Base-by-base conservation (phyloP, 768 basidiomycete species). In the Cystobasidium tubakii region DNA sequence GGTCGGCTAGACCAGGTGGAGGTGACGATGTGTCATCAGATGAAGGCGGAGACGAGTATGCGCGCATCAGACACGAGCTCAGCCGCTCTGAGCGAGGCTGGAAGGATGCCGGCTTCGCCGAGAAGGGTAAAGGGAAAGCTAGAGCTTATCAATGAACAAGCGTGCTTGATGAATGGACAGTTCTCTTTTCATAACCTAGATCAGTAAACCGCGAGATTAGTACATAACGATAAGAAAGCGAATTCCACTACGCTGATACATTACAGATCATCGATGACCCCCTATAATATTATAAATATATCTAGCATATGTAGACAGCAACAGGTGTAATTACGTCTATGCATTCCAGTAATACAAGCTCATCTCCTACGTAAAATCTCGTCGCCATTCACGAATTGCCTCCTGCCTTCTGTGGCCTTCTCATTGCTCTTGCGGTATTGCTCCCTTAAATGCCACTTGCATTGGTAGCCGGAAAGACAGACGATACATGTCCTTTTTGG, bases 401-500 rank as follows among this genome's bases (percentile, higher is more conserved):
- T n/a, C n/a, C n/a, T n/a, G n/a, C n/a, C n/a, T 50, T n/a, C 21
- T 21, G 21, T 3, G 15, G 10, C 12, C 10, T 50, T 21, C 7
- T 50, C n/a, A 34, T 21, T 60, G 57, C 25, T 6, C 23, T 29
- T 60, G 4, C 29, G 57, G 27, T 60, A 27, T 42, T 65, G 63
- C 43, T 10, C 72, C 36, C 21, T n/a, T 60, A 42, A 75, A 66
- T 31, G 82, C 82, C n/a, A 84, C 82, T 70, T 83, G 81, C 55
- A 79, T 80, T 23, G 88, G 88, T 10, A 91, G 83, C 76, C 86
- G 81, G 84, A 99, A 98, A 81, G 89, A 89, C 69, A 99, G 86
- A 81, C 95, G 94, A 81, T 94, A 98, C 95, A 98, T 97, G 79
- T 92, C 89, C 82, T 99, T 98, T 82, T 87, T 90, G 7, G 95